These are phyloP conservation scores for Xylaria arbuscula DNA, from an alignment of 2,329 filamentous ascomycete species.

Conservation along the genomic window DNA sequence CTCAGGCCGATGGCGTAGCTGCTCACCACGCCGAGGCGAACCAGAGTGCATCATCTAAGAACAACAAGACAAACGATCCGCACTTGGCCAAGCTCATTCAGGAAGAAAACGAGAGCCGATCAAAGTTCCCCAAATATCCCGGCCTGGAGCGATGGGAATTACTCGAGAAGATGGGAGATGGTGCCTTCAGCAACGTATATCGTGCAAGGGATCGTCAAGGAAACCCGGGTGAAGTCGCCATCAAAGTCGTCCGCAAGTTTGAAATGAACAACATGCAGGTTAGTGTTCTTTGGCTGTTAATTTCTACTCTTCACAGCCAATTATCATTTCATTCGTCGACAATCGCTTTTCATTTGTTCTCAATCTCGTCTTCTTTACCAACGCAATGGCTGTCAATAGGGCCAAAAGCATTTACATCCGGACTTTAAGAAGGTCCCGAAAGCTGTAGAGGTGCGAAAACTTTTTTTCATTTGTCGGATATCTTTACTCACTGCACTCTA, in stretches of 20 bases:
- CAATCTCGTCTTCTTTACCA: slow-evolving; percentile 59
- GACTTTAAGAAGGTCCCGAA: slow-evolving; percentile 95
- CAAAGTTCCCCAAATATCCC: slow-evolving; percentile 87
- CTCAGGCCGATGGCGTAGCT: slow-evolving; percentile 73
- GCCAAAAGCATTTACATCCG: slow-evolving; percentile 92
- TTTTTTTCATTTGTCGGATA: slow-evolving; percentile 53
- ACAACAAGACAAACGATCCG: slow-evolving; percentile 65
- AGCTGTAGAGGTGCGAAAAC: slow-evolving; percentile 91
- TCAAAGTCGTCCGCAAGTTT: slow-evolving; percentile 98
- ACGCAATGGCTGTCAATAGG: slow-evolving; percentile 71
- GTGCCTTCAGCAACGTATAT: slow-evolving; percentile 99
- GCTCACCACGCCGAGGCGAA: slow-evolving; percentile 71
- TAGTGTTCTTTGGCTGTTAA: slow-evolving; percentile 61
- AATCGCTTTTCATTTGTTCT: slow-evolving; percentile 39
- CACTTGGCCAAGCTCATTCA: slow-evolving; percentile 88
- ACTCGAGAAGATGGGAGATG: slow-evolving; percentile 97
- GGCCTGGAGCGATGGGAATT: slow-evolving; percentile 88
- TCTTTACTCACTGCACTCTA: slow-evolving; percentile 21
- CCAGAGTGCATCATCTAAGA: slow-evolving; percentile 61
- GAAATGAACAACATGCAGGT: slow-evolving; percentile 99
- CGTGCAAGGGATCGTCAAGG: slow-evolving; percentile 81
- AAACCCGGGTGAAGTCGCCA: slow-evolving; percentile 83
- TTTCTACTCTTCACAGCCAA: slow-evolving; percentile 44
- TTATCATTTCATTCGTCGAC: slow-evolving; percentile 48
- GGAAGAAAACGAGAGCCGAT: slow-evolving; percentile 87